Conservation (phyloP, 257 asterid species). For the Solanum rostratum region DNA sequence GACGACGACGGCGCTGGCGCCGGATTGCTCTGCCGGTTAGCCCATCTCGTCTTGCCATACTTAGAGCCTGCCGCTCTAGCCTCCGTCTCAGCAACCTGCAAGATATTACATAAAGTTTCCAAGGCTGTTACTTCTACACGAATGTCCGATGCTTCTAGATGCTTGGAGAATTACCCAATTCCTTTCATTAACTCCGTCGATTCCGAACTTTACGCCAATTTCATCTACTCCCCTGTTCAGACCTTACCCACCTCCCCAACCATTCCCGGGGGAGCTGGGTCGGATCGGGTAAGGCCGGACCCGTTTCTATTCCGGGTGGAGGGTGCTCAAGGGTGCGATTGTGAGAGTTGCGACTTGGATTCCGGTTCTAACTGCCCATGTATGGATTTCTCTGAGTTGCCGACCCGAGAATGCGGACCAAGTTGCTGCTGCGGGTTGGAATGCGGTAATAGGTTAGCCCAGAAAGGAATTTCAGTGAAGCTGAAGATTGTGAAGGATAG, state of each 20-base stretch:
- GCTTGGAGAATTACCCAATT: conserved; percentile 47
- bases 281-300: conserved; percentile 3
- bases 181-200: conserved; percentile 47
- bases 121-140: conserved; percentile 35
- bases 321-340: conserved; percentile 55
- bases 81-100: conserved; percentile 55
- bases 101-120: conserved; percentile 29
- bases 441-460: conserved; percentile 59
- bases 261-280: conserved; percentile 29
- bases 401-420: conserved; percentile 67
- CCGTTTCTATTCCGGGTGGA: conserved; percentile 22
- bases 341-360: conserved; percentile 25
- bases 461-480: conserved; percentile 39
- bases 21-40: conserved; percentile 11
- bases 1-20: not conserved
- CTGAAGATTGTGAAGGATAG: conserved; percentile 50
- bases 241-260: conserved; percentile 7
- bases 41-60: conserved; percentile 55
- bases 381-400: conserved; percentile 15
- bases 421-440: conserved; percentile 44
- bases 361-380: conserved; percentile 32
- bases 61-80: conserved; percentile 43
- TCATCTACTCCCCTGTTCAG: conserved; percentile 53
- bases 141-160: conserved; percentile 56
- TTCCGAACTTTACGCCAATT: conserved; percentile 46